phyloP scores from a whole-genome alignment of 176 grass and related monocot genomes.

The Tillandsia leiboldiana region DNA sequence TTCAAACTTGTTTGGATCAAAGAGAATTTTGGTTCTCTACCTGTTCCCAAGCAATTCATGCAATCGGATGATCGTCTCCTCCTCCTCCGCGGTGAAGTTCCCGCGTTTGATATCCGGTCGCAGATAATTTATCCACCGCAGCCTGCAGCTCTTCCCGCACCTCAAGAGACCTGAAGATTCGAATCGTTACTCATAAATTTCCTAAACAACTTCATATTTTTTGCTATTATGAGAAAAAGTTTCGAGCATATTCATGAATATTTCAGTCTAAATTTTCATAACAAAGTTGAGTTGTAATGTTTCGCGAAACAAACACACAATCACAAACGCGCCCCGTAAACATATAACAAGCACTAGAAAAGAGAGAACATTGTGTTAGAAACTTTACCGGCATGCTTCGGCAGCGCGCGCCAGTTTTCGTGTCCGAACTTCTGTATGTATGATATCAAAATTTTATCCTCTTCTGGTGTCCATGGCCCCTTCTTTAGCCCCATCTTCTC shows the following conservation, averaged over 20 bases:
- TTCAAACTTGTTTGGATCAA: background rate
- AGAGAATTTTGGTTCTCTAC: constrained; percentile 6
- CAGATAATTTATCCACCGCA: constrained; percentile 65
- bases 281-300: too few species aligned
- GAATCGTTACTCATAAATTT: background rate
- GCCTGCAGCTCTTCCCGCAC: constrained; percentile 53
- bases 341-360: background rate
- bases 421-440: constrained; percentile 41
- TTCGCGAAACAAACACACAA: too few species aligned
- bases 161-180: constrained; percentile 29
- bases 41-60: constrained; percentile 39
- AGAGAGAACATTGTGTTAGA: background rate
- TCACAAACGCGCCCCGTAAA: too few species aligned
- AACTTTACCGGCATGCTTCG: constrained; percentile 29
- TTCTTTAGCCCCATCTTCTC: constrained; percentile 42
- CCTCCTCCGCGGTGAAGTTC: constrained; percentile 48
- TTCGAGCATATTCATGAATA: too few species aligned
- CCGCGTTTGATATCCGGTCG: constrained; percentile 60
- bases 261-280: too few species aligned
- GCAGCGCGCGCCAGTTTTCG: constrained; percentile 56
- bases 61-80: constrained; percentile 37
- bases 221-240: too few species aligned
- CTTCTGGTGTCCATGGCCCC: constrained; percentile 42
- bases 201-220: too few species aligned
- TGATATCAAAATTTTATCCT: constrained; percentile 38